Conservation (phyloP, 192 early-diverging fungal species). For the Pilobolus umbonatus region DNA sequence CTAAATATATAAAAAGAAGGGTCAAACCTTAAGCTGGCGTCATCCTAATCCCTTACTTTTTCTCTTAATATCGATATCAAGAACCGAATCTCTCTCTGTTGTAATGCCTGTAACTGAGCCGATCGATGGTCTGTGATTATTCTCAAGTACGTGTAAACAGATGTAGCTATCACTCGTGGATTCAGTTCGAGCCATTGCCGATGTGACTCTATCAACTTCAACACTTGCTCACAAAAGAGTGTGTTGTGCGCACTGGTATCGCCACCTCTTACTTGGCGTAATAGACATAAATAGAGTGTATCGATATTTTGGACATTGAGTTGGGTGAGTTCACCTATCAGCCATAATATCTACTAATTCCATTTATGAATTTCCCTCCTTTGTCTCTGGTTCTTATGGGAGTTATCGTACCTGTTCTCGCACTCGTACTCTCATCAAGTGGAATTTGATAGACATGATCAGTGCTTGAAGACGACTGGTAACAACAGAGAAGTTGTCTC, state of each 20-base stretch:
- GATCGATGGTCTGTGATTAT: slow-evolving; percentile 51
- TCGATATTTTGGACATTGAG: slow-evolving; percentile 47
- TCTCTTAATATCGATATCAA: slow-evolving; percentile 49
- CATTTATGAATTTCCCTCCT: neutral
- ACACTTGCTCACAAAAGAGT: slow-evolving; percentile 39
- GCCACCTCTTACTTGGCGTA: slow-evolving; percentile 60
- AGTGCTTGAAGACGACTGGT: slow-evolving; percentile 37
- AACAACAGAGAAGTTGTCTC: slow-evolving; percentile 52
- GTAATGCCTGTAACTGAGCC: slow-evolving; percentile 30
- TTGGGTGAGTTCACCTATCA: slow-evolving; percentile 50
- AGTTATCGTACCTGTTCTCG: slow-evolving; percentile 31
- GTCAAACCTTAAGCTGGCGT: too few relatives aligned
- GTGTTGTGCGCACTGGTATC: slow-evolving; percentile 47
- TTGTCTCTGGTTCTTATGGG: neutral
- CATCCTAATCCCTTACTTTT: too few relatives aligned
- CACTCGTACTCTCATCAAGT: slow-evolving; percentile 30
- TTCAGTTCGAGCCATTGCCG: slow-evolving; percentile 26
- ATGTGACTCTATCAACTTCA: slow-evolving; percentile 46
- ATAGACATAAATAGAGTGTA: slow-evolving; percentile 42
- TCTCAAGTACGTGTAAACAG: slow-evolving; percentile 43
- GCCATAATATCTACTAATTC: slow-evolving; percentile 50
- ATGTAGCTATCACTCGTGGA: slow-evolving; percentile 35
- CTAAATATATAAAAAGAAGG: slow-evolving; percentile 11
- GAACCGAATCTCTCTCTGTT: slow-evolving; percentile 45
- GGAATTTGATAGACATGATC: slow-evolving; percentile 32